Percentiles rank a stretch among this genome's conserved stretches.
phyloP scores from a whole-genome alignment of 768 basidiomycete species.

The Mycena polygramma region DNA sequence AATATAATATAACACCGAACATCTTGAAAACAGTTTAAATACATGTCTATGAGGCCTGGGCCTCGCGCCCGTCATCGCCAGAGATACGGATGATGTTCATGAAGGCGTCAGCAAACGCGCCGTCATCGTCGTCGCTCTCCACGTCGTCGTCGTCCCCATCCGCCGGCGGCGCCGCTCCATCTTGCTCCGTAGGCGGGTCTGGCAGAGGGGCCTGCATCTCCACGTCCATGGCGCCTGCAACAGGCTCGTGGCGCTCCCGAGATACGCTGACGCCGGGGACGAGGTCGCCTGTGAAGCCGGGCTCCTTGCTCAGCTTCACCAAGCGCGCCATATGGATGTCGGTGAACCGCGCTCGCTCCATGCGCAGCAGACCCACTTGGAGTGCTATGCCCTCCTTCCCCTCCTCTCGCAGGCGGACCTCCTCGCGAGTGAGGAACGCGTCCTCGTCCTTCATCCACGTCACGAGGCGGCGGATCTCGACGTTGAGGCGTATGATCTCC shows the following conservation, averaged over 20 bases:
- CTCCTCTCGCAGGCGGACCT: neutral
- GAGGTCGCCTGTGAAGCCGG: neutral
- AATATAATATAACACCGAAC: neutral
- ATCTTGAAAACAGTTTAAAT: too few species aligned
- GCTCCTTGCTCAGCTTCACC: conserved; percentile 3
- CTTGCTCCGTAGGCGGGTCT: too few species aligned
- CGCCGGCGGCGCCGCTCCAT: neutral
- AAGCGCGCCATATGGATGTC: neutral
- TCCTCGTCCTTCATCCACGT: conserved; percentile 1
- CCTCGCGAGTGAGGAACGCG: neutral
- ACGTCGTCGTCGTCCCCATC: neutral
- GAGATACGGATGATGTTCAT: conserved; percentile 6
- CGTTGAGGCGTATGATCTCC: neutral
- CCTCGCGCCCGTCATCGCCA: neutral
- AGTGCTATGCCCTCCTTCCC: neutral
- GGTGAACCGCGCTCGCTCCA: conserved; percentile 2
- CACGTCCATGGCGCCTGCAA: neutral
- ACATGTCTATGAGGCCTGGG: neutral
- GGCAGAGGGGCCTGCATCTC: neutral
- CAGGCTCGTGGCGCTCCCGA: neutral
- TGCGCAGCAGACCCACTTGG: neutral
- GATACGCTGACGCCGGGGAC: neutral
- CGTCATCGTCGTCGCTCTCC: neutral
- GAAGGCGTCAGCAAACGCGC: neutral
- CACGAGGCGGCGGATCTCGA: conserved; percentile 2